A percentile compares a stretch with the other conserved stretches of the same genome.
Evolutionary conservation across 352 stramenopile species (phyloP).

Genomic region (Pythium vanterpoolii): DNA sequence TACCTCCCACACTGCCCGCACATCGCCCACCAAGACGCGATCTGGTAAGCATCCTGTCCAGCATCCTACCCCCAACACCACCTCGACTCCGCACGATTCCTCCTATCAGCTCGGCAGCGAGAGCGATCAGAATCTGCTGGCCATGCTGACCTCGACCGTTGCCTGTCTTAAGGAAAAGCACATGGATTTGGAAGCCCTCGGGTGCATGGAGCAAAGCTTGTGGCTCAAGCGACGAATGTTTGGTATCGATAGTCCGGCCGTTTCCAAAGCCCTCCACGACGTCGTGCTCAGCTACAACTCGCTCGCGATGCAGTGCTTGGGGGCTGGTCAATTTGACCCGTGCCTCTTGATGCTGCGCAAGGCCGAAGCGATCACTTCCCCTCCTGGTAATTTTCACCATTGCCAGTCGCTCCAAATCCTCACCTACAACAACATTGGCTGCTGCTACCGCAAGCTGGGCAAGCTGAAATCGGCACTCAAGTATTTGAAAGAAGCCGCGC

Average conservation of each 20-base stretch:
- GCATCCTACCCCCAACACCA: too few species aligned
- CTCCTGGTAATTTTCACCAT: conserved; percentile 54
- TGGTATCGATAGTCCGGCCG: conserved; percentile 49
- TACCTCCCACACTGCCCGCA: conserved; percentile 35
- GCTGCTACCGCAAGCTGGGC: conserved; percentile 74
- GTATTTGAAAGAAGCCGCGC: conserved; percentile 68
- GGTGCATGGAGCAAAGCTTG: conserved; percentile 68
- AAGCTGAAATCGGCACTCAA: conserved; percentile 72
- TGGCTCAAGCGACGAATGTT: conserved; percentile 81
- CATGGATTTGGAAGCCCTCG: conserved; percentile 73
- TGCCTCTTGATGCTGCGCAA: conserved; percentile 72
- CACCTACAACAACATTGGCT: conserved; percentile 82
- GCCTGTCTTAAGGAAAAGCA: conserved; percentile 66
- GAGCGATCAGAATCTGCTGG: conserved; percentile 58
- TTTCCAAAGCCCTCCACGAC: conserved; percentile 52
- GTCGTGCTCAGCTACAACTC: conserved; percentile 76
- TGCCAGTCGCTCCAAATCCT: conserved; percentile 74
- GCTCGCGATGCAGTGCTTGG: conserved; percentile 69
- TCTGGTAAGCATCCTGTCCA: not conserved
- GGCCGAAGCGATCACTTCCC: conserved; percentile 59
- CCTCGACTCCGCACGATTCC: too few species aligned
- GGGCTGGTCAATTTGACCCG: conserved; percentile 49
- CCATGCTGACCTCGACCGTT: conserved; percentile 70
- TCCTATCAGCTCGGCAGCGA: too few species aligned
- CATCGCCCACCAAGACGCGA: conserved; percentile 22